These are phyloP conservation scores for Blastocladiella britannica DNA, from an alignment of 192 early-diverging fungal genomes.

Conservation along the genomic window DNA sequence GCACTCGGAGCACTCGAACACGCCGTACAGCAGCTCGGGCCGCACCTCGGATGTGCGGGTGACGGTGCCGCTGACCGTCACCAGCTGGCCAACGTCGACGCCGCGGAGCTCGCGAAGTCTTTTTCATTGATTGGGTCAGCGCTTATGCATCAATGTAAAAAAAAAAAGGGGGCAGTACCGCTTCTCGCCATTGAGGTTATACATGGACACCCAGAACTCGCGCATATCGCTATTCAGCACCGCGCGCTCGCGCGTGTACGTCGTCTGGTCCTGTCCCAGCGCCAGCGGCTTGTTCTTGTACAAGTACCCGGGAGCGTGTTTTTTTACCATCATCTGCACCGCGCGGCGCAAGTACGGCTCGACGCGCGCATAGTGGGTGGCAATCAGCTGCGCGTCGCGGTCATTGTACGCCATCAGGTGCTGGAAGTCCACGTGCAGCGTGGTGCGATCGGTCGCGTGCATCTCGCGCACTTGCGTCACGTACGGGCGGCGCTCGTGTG, in stretches of 20 bases:
- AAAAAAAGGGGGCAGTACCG: too few species aligned
- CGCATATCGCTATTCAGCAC: slow-evolving; percentile 17
- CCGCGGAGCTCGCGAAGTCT: slow-evolving; percentile 72
- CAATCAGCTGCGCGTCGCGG: slow-evolving; percentile 36
- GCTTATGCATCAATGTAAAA: too few species aligned
- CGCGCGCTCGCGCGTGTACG: slow-evolving; percentile 14
- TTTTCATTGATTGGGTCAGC: too few species aligned
- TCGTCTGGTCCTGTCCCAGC: neutral
- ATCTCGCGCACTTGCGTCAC: slow-evolving; percentile 42
- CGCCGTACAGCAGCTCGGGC: slow-evolving; percentile 78
- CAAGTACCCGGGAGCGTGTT: slow-evolving; percentile 41
- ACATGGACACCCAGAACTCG: slow-evolving; percentile 57
- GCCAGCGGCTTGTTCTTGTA: slow-evolving; percentile 6
- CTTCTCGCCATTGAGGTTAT: slow-evolving; percentile 31
- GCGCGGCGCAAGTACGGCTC: slow-evolving; percentile 71
- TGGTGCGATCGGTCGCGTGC: slow-evolving; percentile 30
- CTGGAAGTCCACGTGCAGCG: slow-evolving; percentile 52
- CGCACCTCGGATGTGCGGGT: slow-evolving; percentile 92
- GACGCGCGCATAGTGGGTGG: slow-evolving; percentile 54
- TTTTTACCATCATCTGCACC: slow-evolving; percentile 55
- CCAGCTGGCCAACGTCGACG: slow-evolving; percentile 58
- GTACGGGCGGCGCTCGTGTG: slow-evolving; percentile 27
- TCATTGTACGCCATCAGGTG: slow-evolving; percentile 37
- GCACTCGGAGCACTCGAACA: slow-evolving; percentile 79
- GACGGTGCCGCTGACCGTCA: slow-evolving; percentile 73